Evolutionary conservation across 192 early-diverging fungal species (phyloP).

Genomic region (Coemansia umbellata): DNA sequence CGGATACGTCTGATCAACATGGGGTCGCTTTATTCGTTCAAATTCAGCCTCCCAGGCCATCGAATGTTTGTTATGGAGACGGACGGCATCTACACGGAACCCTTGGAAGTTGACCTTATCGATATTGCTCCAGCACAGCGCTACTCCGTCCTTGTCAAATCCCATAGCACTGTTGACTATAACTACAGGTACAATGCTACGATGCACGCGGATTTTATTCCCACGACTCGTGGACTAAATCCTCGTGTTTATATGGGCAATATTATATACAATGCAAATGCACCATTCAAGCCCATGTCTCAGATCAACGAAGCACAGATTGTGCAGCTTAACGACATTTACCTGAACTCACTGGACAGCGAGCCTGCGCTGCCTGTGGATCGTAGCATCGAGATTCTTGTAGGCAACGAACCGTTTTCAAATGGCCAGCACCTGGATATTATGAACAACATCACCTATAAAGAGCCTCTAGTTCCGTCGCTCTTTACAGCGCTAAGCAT

Average conservation of each 20-base stretch:
- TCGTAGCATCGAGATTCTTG: conserved; percentile 40
- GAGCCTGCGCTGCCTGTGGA: conserved; percentile 49
- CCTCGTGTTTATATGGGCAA: conserved; percentile 51
- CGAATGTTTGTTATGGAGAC: conserved; percentile 72
- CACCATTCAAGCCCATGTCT: conserved; percentile 35
- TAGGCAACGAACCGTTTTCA: conserved; percentile 53
- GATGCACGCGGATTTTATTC: conserved; percentile 53
- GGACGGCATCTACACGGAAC: conserved; percentile 65
- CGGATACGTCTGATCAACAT: conserved; percentile 77
- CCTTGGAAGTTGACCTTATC: conserved; percentile 53
- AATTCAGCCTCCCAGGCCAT: conserved; percentile 75
- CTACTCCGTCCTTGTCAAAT: conserved; percentile 71
- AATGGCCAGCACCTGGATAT: conserved; percentile 60
- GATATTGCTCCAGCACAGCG: conserved; percentile 69
- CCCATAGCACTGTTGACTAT: conserved; percentile 48
- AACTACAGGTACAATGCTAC: conserved; percentile 68
- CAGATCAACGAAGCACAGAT: not conserved
- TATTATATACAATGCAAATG: conserved; percentile 56
- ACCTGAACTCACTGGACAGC: conserved; percentile 49
- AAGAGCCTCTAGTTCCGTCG: conserved; percentile 55
- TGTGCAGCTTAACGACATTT: conserved; percentile 39
- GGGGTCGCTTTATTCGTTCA: conserved; percentile 65
- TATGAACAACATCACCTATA: conserved; percentile 59
- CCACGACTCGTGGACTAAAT: conserved; percentile 47
- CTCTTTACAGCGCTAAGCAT: conserved; percentile 58